These are phyloP conservation scores for Saturnispora diversa DNA, from an alignment of 805 yeast species.

Conservation along the genomic window DNA sequence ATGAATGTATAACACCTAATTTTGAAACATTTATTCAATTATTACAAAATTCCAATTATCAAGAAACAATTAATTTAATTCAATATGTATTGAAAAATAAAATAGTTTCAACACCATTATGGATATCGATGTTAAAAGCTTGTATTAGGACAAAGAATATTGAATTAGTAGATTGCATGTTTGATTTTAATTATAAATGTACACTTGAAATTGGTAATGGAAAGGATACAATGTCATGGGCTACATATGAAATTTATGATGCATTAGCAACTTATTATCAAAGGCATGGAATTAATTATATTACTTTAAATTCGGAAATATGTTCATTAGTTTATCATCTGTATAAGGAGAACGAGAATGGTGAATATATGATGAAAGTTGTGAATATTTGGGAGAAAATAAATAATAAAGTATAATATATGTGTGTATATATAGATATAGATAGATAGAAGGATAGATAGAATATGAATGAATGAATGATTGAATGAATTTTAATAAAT, in stretches of 20 bases:
- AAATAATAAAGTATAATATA: slow-evolving; percentile 1
- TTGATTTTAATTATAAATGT: slow-evolving; percentile 2
- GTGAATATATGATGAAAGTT: slow-evolving; percentile 6
- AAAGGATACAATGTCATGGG: background rate
- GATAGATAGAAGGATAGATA: slow-evolving; percentile 6
- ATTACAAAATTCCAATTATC: background rate
- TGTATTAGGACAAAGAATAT: background rate
- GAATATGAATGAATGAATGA: slow-evolving; percentile 9
- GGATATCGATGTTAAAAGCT: slow-evolving; percentile 4
- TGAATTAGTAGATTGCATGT: slow-evolving; percentile 6
- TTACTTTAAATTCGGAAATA: slow-evolving; percentile 3
- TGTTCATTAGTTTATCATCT: slow-evolving; percentile 4
- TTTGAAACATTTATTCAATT: slow-evolving; percentile 2
- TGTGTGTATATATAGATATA: slow-evolving; percentile 1
- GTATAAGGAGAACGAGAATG: slow-evolving; percentile 2
- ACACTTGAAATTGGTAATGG: background rate
- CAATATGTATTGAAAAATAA: background rate
- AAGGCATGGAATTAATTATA: background rate
- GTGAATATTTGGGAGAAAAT: slow-evolving; percentile 9
- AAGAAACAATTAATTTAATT: slow-evolving; percentile 1
- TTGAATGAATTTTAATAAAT: slow-evolving; percentile 22
- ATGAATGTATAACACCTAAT: background rate
- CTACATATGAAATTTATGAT: slow-evolving; percentile 4
- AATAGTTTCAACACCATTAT: background rate
- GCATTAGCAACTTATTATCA: slow-evolving; percentile 1